Evolutionary conservation across 495 filamentous ascomycete species (phyloP), one percentile per base, ranked within the genome.

Genomic region (Chlorociboria aeruginascens): DNA sequence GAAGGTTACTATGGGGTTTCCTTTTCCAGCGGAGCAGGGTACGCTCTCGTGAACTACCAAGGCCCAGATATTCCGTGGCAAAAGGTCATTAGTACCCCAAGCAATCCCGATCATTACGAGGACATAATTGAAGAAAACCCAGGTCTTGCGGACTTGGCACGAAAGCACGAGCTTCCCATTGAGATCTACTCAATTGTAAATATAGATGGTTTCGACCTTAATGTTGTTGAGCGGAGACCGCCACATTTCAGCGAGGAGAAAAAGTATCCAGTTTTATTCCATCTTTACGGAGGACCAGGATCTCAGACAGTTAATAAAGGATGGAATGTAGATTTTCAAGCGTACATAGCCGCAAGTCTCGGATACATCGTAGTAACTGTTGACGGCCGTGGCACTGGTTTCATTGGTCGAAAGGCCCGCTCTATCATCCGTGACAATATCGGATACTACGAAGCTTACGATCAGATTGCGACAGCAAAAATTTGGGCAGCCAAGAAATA

Each of bases 321-420:
- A 43, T 97, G 95, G 64, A 64, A 58, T 1, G 79, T 97, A 39
- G 86, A 96, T 59, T 98, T 89, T 61, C 89, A 97, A 62, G 76
- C 87, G 0, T 97, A 92, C 61, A 65, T 96, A 39, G 86, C 92
- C 30, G 85, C 85, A 3, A 79, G 67, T 20, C 73, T 98, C 0
- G 89, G 86, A n/a, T 97, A 97, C 67, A 73, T 98, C 45, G 90
- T 95, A 35, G 85, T 98, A 31, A 97, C 93, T 0, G 82, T 98
- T 14, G 92, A 98, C 64, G 87, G 85, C 10, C 79, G 92, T 39
- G 92, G 92, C 33, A 97, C 93, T 0, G 92, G 92, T 12, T 95
- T 75, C 64, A 85, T 89, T 34, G 92, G 92, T 29, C 82, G 92
- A 38, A 72, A 85, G 66, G 78, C 87, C 43, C 82, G 92, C 45